Base-by-base conservation (phyloP, 78 protist genomes). In the Guillardia theta region DNA sequence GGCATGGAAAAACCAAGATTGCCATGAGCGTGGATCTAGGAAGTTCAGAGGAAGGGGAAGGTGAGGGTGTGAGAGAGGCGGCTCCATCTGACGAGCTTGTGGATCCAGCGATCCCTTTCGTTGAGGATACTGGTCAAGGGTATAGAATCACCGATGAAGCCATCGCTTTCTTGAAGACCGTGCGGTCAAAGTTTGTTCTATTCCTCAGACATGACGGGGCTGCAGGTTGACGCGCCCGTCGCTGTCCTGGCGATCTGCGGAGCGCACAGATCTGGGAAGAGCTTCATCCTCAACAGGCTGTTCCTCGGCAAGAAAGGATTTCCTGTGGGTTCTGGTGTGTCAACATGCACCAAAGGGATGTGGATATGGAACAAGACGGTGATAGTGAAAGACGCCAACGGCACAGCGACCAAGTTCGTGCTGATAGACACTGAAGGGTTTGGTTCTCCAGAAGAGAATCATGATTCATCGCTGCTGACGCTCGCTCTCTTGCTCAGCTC, bases 401-500 rank as follows among this genome's bases (percentile, higher is more conserved):
- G 90, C 0, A n/a, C 43, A 3, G 3, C 2, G 21, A 50, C 24
- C 18, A 46, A 50, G 19, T 78, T 78, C 33, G 70, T 87, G 8
- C 19, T 87, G 36, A 6, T 87, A n/a, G 92, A 87, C 39, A 87
- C 92, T 0, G 64, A 87, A 41, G 92, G 92, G 37, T 33, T 48
- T 19, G 64, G 92, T 19, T 45, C 92, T 8, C 43, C 24, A 24
- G 90, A 78, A 27, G 48, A n/a, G 10, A 50, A 78, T 43, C 53
- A 88, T 88, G 95, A 87, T 24, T 44, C 46, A 30, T 62, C 62
- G 37, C 27, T 88, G 19, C 80, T 83, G 39, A 24, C 95, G 4
- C 93, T 94, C 64, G 8, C 95, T 33, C 93, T 94, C 47, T 83
- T 94, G 76, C 93, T 94, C 88, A 27, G 48, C 53, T 94, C 95